Evolutionary conservation across 2,329 filamentous ascomycete genomes (phyloP).

Genomic region (Aspergillus arachidicola): DNA sequence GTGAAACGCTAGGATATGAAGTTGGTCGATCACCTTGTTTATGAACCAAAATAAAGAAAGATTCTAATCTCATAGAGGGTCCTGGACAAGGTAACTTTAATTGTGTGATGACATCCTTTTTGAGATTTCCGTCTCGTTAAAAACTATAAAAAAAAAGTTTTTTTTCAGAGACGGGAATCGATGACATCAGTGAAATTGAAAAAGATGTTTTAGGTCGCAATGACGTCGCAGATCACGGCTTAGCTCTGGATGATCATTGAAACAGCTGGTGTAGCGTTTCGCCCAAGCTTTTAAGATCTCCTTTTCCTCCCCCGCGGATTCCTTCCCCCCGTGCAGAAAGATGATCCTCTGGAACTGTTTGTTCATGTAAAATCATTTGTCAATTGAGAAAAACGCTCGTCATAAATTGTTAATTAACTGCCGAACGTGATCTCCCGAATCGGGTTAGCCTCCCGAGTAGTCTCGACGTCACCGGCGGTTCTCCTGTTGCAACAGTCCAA

Average conservation of each 20-base stretch:
- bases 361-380: background rate
- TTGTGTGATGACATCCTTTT: background rate
- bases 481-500: background rate
- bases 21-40: background rate
- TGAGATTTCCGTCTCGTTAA: background rate
- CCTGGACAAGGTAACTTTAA: background rate
- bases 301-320: background rate
- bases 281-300: background rate
- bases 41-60: background rate
- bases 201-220: conserved; percentile 8
- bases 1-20: background rate
- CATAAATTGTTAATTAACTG: conserved; percentile 10
- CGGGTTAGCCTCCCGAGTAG: conserved; percentile 17
- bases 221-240: conserved; percentile 20
- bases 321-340: background rate
- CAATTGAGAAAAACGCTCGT: background rate
- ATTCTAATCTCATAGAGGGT: background rate
- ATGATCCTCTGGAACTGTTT: background rate
- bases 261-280: background rate
- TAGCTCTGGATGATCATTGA: background rate
- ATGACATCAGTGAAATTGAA: conserved; percentile 22
- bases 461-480: conserved; percentile 27
- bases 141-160: background rate
- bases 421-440: conserved; percentile 17
- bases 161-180: conserved; percentile 5